phyloP scores from a whole-genome alignment of 78 protist species.

The Dictyostelium capitatum region DNA sequence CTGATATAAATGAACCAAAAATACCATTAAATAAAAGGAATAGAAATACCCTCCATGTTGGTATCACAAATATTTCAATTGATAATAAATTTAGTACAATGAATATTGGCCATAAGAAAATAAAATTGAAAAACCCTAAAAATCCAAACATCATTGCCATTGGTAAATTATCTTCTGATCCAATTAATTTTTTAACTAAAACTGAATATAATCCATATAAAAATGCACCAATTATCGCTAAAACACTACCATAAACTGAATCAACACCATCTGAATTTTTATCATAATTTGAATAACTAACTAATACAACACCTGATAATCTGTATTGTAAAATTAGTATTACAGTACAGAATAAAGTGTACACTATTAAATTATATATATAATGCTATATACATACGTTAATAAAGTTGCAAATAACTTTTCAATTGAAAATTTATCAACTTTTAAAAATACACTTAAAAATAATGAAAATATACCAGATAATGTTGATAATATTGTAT shows the following conservation, averaged over 20 bases:
- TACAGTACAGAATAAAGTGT: background rate
- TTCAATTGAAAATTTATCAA: constrained; percentile 73
- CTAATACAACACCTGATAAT: constrained; percentile 59
- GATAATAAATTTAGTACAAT: constrained; percentile 20
- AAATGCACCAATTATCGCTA: constrained; percentile 60
- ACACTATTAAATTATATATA: background rate
- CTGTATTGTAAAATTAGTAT: background rate
- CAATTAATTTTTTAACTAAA: constrained; percentile 43
- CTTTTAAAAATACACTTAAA: constrained; percentile 53
- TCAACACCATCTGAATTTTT: constrained; percentile 28
- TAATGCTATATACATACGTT: constrained; percentile 41
- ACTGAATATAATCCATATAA: constrained; percentile 65
- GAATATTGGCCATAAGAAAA: constrained; percentile 57
- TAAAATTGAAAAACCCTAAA: constrained; percentile 45
- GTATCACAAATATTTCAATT: constrained; percentile 43
- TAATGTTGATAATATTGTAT: constrained; percentile 55
- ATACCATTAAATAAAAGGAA: constrained; percentile 55
- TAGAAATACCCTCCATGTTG: constrained; percentile 19
- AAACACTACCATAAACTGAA: constrained; percentile 36
- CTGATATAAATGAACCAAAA: constrained; percentile 68
- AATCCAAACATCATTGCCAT: constrained; percentile 77
- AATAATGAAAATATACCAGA: constrained; percentile 70
- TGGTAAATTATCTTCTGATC: constrained; percentile 55
- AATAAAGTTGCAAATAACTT: constrained; percentile 42
- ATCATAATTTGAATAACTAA: constrained; percentile 55